Evolutionary conservation across 805 yeast species (phyloP), one percentile per base, ranked within the genome.

Genomic region (Danielia reshetovae): DNA sequence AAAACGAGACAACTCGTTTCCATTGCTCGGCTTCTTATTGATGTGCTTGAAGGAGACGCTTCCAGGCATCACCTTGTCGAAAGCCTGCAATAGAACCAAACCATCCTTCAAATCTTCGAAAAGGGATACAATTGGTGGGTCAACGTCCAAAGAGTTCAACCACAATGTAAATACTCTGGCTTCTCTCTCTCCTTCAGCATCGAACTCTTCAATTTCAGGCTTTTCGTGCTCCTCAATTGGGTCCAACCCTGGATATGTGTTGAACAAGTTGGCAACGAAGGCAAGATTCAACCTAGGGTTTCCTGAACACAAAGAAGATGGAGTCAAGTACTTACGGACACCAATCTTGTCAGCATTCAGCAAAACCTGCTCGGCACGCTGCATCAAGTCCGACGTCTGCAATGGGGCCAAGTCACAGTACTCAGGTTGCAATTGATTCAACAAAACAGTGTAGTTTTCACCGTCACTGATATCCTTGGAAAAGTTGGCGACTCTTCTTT

Each of bases 111-210:
- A 74, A 57, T 93, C 97, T 62, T 90, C 97, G 51, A 93, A 93
- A 49, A 93, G 68, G 11, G 84, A 79, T 32, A 87, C 87, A 40
- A 93, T 90, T 17, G 96, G 85, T 18, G 97, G 97, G 44, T 89
- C 93, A 11, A 93, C 97, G 48, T 93, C 97, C 52, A 93, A 74
- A 2, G 96, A 87, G 65, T 93, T 93, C 56, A 93, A 77, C 98
- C 98, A 93, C 54, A 93, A 68, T 5, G 98, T 93, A 66, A 93
- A 93, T 9, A 93, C 98, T 61, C 98, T 78, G 3, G 98, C 98
- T 68, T 93, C 98, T 67, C 98, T 85, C 67, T 93, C 98, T 44
- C 98, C 98, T 66, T 93, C 98, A 17, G 98, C 98, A 59, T 93
- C 98, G 54, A 93, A 93, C 49, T 87, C 97, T 68, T 93, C 98